phyloP scores from a whole-genome alignment of 2,329 filamentous ascomycete species.

The Hypoxylon sp. region DNA sequence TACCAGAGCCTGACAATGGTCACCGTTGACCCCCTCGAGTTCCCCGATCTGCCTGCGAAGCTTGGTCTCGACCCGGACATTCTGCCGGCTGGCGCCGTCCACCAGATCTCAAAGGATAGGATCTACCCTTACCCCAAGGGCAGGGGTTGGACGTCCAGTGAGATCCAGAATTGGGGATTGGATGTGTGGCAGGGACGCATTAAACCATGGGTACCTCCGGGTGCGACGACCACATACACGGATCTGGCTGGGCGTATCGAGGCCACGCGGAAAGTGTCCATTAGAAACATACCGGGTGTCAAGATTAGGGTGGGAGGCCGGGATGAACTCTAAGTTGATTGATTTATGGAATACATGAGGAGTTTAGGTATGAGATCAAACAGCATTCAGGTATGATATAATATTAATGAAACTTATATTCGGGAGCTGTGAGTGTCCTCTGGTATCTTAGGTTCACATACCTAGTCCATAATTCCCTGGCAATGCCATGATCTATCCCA shows the following conservation, averaged over 20 bases:
- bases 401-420: constrained; percentile 6
- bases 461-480: constrained; percentile 1
- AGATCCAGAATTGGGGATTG: constrained; percentile 56
- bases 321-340: constrained; percentile 47
- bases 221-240: constrained; percentile 47
- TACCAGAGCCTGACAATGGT: constrained; percentile 56
- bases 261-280: constrained; percentile 46
- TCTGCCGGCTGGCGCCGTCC: constrained; percentile 55
- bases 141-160: constrained; percentile 47
- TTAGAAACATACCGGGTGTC: constrained; percentile 49
- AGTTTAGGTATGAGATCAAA: not conserved
- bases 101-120: constrained; percentile 55
- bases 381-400: not conserved
- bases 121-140: constrained; percentile 57
- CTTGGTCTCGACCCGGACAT: constrained; percentile 53
- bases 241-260: constrained; percentile 47
- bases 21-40: constrained; percentile 56
- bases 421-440: constrained; percentile 20
- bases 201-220: constrained; percentile 55
- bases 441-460: constrained; percentile 20
- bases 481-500: constrained; percentile 13
- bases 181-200: constrained; percentile 58
- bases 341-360: not conserved
- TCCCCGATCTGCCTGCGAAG: constrained; percentile 54
- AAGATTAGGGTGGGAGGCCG: constrained; percentile 49